Conservation (phyloP, 495 filamentous ascomycete genomes). For the Penicillium coffeae region DNA sequence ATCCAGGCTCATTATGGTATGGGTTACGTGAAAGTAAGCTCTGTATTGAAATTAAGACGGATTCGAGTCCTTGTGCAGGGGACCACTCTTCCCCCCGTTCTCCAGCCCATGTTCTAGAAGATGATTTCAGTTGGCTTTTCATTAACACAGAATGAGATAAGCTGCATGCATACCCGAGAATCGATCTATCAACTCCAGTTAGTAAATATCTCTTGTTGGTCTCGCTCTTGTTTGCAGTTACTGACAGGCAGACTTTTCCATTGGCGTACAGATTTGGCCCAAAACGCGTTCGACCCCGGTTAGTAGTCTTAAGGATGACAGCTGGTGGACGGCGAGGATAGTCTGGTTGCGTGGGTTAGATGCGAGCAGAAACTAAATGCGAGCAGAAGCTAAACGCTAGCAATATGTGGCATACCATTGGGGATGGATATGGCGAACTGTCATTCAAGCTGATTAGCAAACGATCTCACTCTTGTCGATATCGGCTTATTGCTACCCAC, state of each 20-base stretch:
- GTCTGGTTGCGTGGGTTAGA: too few relatives aligned
- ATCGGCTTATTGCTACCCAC: too few relatives aligned
- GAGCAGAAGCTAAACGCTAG: too few relatives aligned
- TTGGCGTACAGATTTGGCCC: constrained; percentile 94
- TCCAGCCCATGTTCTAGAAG: constrained; percentile 84
- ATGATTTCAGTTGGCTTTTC: too few relatives aligned
- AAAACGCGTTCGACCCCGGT: constrained; percentile 80
- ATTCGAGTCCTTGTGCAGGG: constrained; percentile 90
- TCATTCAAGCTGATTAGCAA: too few relatives aligned
- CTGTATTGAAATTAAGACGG: constrained; percentile 91
- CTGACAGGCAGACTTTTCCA: constrained; percentile 88
- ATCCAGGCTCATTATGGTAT: constrained; percentile 95
- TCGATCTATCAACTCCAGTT: too few relatives aligned
- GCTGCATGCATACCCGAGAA: constrained; percentile 73
- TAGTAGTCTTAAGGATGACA: constrained; percentile 79
- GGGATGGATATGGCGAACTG: constrained; percentile 40
- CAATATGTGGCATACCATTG: constrained; percentile 17
- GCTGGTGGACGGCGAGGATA: constrained; percentile 81
- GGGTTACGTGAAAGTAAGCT: constrained; percentile 92
- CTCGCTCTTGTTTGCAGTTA: background rate
- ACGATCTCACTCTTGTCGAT: too few relatives aligned
- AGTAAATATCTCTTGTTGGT: too few relatives aligned
- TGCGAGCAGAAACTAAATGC: too few relatives aligned
- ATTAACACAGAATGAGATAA: background rate
- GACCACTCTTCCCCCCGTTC: constrained; percentile 92